phyloP scores from a whole-genome alignment of 768 basidiomycete genomes.

The Thelephora ganbajun region DNA sequence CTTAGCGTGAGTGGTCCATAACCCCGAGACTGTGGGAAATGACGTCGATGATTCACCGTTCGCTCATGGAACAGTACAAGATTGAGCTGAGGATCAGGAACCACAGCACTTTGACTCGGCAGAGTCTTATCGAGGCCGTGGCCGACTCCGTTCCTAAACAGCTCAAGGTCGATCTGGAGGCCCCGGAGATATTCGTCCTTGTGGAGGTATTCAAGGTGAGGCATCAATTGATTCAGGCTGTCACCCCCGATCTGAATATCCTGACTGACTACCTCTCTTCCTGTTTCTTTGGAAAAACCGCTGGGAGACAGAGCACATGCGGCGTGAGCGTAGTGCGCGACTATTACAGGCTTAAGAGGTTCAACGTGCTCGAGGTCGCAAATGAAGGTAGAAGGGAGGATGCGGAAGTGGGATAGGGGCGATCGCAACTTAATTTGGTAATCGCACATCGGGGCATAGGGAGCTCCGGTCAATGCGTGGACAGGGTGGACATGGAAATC shows the following conservation, averaged over 20 bases:
- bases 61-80: constrained; percentile 46
- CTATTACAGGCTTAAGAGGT: constrained; percentile 60
- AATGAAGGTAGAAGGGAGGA: constrained; percentile 11
- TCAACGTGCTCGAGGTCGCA: constrained; percentile 68
- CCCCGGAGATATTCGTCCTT: constrained; percentile 61
- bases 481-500: too few species aligned
- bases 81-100: constrained; percentile 66
- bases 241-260: background rate
- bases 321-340: constrained; percentile 62
- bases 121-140: constrained; percentile 47
- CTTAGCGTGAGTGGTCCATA: constrained; percentile 28
- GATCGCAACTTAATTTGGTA: too few species aligned
- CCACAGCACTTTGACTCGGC: constrained; percentile 53
- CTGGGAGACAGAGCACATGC: constrained; percentile 43
- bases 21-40: background rate
- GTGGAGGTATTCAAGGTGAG: constrained; percentile 75
- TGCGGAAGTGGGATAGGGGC: too few species aligned
- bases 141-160: constrained; percentile 57
- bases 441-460: too few species aligned
- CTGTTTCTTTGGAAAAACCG: background rate
- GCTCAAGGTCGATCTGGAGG: constrained; percentile 52
- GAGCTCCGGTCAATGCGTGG: too few species aligned
- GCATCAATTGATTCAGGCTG: background rate
- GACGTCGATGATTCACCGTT: background rate
- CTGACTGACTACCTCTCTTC: background rate